Conservation (phyloP, 176 grass and related monocot genomes). For the Neostapfia colusana region DNA sequence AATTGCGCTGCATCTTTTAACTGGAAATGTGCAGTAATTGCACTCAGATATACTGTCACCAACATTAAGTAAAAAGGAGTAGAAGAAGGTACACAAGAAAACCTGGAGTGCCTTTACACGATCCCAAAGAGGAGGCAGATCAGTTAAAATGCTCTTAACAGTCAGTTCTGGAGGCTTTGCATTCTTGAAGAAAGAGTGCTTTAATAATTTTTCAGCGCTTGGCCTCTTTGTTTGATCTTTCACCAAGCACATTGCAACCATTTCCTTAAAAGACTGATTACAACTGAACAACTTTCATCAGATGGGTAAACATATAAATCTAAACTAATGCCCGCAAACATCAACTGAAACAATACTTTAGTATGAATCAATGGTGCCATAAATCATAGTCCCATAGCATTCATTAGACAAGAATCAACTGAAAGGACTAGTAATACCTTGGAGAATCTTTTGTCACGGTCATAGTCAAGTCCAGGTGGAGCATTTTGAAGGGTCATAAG, state of each 20-base stretch:
- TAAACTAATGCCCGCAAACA: constrained; percentile 49
- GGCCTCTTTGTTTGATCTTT: constrained; percentile 99
- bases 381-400: constrained; percentile 47
- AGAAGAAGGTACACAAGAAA: constrained; percentile 19
- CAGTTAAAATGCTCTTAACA: constrained; percentile 76
- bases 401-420: constrained; percentile 22
- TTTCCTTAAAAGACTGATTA: constrained; percentile 99
- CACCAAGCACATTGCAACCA: constrained; percentile 98
- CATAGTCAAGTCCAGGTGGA: constrained; percentile 98
- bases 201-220: constrained; percentile 87
- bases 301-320: constrained; percentile 41
- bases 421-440: constrained; percentile 86
- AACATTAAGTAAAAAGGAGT: constrained; percentile 33
- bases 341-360: constrained; percentile 57
- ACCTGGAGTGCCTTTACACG: constrained; percentile 98
- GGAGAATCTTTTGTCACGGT: constrained; percentile 92
- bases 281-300: constrained; percentile 66
- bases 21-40: constrained; percentile 51
- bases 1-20: constrained; percentile 95
- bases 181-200: constrained; percentile 95
- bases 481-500: constrained; percentile 99
- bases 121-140: constrained; percentile 89
- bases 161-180: constrained; percentile 82
- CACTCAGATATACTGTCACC: constrained; percentile 16
- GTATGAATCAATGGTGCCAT: constrained; percentile 55